Conservation (phyloP, 768 basidiomycete genomes). For the Gymnopilus junonius region DNA sequence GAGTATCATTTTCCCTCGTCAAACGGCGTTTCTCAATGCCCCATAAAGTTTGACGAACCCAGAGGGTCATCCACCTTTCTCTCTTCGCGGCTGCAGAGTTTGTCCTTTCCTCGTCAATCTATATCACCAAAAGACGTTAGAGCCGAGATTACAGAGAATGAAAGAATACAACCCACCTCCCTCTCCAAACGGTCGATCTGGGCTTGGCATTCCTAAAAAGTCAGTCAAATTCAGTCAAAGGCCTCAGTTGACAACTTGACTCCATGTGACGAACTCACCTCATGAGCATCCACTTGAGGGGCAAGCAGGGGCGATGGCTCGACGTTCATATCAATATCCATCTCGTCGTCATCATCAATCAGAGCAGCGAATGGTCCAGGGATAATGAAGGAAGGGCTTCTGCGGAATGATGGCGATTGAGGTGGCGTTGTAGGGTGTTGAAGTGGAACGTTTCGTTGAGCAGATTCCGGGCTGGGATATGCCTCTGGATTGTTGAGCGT, state of each 20-base stretch:
- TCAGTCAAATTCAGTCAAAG: neutral
- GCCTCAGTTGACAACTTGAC: neutral
- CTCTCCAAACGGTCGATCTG: neutral
- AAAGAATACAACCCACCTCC: neutral
- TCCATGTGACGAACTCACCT: neutral
- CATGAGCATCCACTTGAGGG: neutral
- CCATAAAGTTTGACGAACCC: neutral
- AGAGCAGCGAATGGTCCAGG: neutral
- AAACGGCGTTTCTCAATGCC: neutral
- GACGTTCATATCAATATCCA: neutral
- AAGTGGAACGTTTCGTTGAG: neutral
- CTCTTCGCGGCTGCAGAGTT: neutral
- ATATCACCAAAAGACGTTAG: neutral
- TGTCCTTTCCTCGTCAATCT: neutral
- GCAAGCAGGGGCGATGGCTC: neutral
- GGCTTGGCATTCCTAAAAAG: neutral
- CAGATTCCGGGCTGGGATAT: constrained; percentile 22
- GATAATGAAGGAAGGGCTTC: neutral
- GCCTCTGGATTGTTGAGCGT: constrained; percentile 16
- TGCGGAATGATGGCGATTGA: neutral
- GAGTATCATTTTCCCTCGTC: neutral
- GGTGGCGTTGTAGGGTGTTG: neutral
- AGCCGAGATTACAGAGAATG: neutral
- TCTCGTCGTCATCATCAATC: neutral
- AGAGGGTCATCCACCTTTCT: neutral